Conservation (phyloP, 1,284 basidiomycete genomes). For the Gymnopus androsaceus region DNA sequence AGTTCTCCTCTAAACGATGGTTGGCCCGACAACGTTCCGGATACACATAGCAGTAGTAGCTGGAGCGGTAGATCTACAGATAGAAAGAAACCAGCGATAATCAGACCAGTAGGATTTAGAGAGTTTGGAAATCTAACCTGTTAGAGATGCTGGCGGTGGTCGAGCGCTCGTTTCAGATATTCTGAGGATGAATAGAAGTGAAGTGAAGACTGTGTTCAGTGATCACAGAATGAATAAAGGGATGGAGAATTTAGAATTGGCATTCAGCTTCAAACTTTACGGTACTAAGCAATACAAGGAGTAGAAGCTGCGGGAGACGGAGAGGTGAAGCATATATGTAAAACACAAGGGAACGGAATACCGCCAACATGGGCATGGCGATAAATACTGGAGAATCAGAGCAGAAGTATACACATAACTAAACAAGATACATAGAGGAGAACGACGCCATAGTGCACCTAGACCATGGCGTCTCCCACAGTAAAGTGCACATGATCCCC, state of each 20-base stretch:
- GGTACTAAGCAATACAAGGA: slow-evolving; percentile 1
- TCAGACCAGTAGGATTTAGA: no score
- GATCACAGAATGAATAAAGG: no score
- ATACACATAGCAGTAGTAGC: no score
- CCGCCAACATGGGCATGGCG: not conserved
- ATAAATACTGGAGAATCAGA: not conserved
- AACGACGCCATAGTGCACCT: not conserved
- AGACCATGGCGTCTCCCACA: slow-evolving; percentile 64
- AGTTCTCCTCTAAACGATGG: no score
- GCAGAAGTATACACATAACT: slow-evolving; percentile 2
- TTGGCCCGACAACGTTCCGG: no score
- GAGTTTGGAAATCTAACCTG: no score
- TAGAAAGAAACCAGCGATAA: no score
- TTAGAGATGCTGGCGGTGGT: no score
- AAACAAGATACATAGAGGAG: slow-evolving; percentile 4
- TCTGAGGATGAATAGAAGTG: no score
- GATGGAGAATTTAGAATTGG: not conserved
- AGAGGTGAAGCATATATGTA: not conserved
- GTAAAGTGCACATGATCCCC: slow-evolving; percentile 80
- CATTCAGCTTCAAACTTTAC: not conserved
- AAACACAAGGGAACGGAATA: not conserved
- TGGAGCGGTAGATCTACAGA: no score
- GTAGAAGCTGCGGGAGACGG: not conserved
- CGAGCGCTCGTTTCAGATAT: no score
- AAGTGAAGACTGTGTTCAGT: no score